phyloP scores from a whole-genome alignment of 2,329 filamentous ascomycete genomes.

The Colletotrichum horii region DNA sequence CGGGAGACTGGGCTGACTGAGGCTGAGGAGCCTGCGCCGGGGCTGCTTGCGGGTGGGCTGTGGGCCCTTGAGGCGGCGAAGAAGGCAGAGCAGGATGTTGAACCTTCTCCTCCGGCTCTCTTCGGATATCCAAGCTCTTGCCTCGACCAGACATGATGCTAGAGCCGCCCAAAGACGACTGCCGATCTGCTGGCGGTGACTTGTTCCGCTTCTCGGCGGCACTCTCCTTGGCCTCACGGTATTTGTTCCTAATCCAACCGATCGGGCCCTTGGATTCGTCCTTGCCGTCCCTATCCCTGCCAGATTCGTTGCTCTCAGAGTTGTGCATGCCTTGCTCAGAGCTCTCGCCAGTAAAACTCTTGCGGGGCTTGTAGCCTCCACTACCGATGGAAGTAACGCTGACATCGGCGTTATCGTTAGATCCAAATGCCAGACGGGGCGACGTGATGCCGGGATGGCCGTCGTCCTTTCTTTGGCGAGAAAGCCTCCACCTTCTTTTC shows the following conservation, averaged over 20 bases:
- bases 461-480: conserved; percentile 66
- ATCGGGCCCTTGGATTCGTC: conserved; percentile 58
- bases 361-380: conserved; percentile 51
- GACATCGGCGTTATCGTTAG: conserved; percentile 66
- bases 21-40: not conserved
- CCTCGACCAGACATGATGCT: conserved; percentile 34
- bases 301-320: conserved; percentile 43
- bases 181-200: conserved; percentile 54
- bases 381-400: conserved; percentile 75
- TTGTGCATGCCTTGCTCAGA: conserved; percentile 48
- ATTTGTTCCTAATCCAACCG: conserved; percentile 65
- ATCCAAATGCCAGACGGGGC: conserved; percentile 56
- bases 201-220: conserved; percentile 61
- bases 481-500: conserved; percentile 75
- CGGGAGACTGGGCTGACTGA: not conserved
- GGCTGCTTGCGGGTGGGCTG: not conserved
- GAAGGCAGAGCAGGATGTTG: not conserved
- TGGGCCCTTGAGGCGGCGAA: not conserved
- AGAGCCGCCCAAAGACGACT: conserved; percentile 29
- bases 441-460: conserved; percentile 47
- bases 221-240: conserved; percentile 63
- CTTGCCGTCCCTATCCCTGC: conserved; percentile 42
- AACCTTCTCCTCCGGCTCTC: conserved; percentile 36
- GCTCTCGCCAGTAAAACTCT: conserved; percentile 57
- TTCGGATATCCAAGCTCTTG: conserved; percentile 45